Evolutionary conservation across 768 basidiomycete genomes (phyloP).

Genomic region (Mrakia gelida): DNA sequence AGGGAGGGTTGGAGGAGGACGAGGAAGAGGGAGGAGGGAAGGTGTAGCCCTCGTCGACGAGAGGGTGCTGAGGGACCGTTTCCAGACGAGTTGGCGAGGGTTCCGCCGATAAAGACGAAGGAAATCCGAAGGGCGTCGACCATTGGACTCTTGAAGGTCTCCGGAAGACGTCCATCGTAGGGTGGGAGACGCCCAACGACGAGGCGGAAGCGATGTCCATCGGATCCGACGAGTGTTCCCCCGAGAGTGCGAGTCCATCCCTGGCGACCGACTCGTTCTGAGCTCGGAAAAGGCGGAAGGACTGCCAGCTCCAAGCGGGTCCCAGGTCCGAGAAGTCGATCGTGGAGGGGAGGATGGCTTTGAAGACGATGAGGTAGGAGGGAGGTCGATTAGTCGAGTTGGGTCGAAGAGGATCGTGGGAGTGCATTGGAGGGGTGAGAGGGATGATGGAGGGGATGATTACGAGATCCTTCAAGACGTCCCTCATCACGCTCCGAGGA

Average conservation of each 20-base stretch:
- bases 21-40: not conserved
- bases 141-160: slow-evolving; percentile 44
- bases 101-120: no score
- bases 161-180: slow-evolving; percentile 20
- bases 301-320: slow-evolving; percentile 43
- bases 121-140: slow-evolving; percentile 30
- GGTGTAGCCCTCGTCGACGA: not conserved
- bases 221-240: slow-evolving; percentile 35
- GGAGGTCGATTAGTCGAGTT: slow-evolving; percentile 19
- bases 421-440: slow-evolving; percentile 36
- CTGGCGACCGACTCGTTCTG: slow-evolving; percentile 42
- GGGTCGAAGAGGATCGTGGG: not conserved
- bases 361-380: slow-evolving; percentile 44
- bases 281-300: slow-evolving; percentile 44
- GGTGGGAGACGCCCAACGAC: not conserved
- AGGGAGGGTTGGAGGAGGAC: not conserved
- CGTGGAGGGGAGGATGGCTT: slow-evolving; percentile 43
- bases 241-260: slow-evolving; percentile 20
- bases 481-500: slow-evolving; percentile 40
- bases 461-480: slow-evolving; percentile 40
- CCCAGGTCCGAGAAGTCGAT: slow-evolving; percentile 38
- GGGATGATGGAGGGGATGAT: slow-evolving; percentile 43
- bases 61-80: not conserved
- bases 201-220: slow-evolving; percentile 32
- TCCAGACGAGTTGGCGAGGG: not conserved